A percentile compares a stretch with the other conserved stretches of the same genome.
phyloP scores from a whole-genome alignment of 208 protist species.

The Crithidia expoeki region DNA sequence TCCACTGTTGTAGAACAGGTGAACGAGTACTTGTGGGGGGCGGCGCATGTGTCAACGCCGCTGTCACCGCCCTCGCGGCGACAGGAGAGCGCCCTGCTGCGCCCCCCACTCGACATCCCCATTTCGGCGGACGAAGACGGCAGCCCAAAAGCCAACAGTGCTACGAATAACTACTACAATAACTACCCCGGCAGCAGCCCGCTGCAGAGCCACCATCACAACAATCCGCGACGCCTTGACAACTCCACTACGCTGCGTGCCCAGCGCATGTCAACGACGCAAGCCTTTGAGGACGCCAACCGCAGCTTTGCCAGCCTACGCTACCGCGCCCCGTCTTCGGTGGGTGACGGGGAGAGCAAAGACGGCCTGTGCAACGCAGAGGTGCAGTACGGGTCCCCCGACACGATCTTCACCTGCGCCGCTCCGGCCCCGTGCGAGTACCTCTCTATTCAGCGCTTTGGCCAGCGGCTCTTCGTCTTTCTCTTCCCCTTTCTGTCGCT shows the following conservation, averaged over 20 bases:
- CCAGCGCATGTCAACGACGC: slow-evolving; percentile 1
- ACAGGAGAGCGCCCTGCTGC: background rate
- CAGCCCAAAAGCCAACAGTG: background rate
- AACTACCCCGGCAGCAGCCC: background rate
- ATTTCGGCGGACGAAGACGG: slow-evolving; percentile 3
- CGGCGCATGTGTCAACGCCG: slow-evolving; percentile 14
- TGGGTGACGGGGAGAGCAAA: slow-evolving; percentile 22
- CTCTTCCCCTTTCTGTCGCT: slow-evolving; percentile 82
- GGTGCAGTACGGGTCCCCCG: slow-evolving; percentile 29
- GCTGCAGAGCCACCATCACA: background rate
- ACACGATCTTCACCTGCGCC: slow-evolving; percentile 58
- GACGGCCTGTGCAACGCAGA: background rate
- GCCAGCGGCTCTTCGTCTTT: slow-evolving; percentile 49
- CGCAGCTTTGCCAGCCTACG: slow-evolving; percentile 29
- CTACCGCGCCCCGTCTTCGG: slow-evolving; percentile 15
- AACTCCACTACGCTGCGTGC: background rate
- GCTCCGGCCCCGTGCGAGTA: slow-evolving; percentile 57
- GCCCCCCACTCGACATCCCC: slow-evolving; percentile 24
- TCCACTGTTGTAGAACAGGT: slow-evolving; percentile 45
- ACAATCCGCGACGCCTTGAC: background rate
- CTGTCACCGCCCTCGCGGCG: slow-evolving; percentile 4
- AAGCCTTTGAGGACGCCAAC: slow-evolving; percentile 11
- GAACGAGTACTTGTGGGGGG: slow-evolving; percentile 35
- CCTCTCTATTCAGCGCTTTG: slow-evolving; percentile 47
- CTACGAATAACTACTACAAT: background rate